Evolutionary conservation across 305 asterid genomes (phyloP).

Genomic region (Coffea humblotiana): DNA sequence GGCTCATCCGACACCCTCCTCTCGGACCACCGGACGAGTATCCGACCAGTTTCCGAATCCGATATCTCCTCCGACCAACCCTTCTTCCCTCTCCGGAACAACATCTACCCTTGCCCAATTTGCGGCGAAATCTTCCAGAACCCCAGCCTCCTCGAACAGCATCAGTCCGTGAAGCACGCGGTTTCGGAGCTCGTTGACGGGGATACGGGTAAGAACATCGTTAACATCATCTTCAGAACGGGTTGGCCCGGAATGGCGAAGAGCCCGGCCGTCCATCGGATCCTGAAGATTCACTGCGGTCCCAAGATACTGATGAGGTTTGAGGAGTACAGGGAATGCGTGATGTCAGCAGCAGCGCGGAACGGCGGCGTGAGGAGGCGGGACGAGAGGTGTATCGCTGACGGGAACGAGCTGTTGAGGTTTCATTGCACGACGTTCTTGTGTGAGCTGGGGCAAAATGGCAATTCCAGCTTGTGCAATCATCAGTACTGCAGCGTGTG

Average conservation of each 20-base stretch:
- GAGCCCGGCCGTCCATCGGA: slow-evolving; percentile 53
- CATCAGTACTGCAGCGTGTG: slow-evolving; percentile 70
- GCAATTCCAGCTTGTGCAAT: slow-evolving; percentile 42
- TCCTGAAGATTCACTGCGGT: slow-evolving; percentile 73
- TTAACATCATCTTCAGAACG: slow-evolving; percentile 67
- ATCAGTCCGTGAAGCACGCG: slow-evolving; percentile 62
- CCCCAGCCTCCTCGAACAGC: slow-evolving; percentile 50
- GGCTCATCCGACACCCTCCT: slow-evolving; percentile 21
- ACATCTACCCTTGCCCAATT: slow-evolving; percentile 62
- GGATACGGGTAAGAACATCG: slow-evolving; percentile 61
- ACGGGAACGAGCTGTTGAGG: slow-evolving; percentile 78
- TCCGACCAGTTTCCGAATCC: slow-evolving; percentile 20
- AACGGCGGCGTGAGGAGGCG: slow-evolving; percentile 21
- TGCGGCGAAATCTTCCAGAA: slow-evolving; percentile 76
- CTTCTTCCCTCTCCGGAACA: slow-evolving; percentile 34
- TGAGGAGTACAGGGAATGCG: slow-evolving; percentile 69
- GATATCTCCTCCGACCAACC: slow-evolving; percentile 31
- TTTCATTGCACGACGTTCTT: slow-evolving; percentile 69
- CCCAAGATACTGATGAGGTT: slow-evolving; percentile 50
- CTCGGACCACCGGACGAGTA: background rate
- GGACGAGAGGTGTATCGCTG: slow-evolving; percentile 72
- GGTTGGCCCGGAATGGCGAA: slow-evolving; percentile 60
- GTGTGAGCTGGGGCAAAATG: slow-evolving; percentile 53
- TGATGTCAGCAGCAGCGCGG: slow-evolving; percentile 50
- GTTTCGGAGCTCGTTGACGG: slow-evolving; percentile 71